phyloP scores from a whole-genome alignment of 331 rosid species.

The Phaseolus coccineus region DNA sequence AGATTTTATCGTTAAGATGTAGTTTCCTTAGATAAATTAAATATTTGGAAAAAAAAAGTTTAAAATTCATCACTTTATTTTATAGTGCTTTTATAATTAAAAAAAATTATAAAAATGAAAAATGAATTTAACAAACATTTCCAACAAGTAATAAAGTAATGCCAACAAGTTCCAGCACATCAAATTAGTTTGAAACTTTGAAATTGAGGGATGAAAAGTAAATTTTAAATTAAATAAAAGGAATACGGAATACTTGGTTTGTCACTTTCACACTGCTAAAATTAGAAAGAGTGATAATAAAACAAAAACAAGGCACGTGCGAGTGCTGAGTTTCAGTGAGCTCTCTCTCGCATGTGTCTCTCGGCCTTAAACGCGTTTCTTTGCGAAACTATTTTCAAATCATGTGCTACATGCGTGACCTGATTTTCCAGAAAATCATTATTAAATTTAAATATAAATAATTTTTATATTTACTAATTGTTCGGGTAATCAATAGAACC shows the following conservation, averaged over 20 bases:
- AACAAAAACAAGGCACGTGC: constrained; percentile 16
- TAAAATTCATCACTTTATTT: no score
- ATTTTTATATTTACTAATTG: no score
- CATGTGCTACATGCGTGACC: constrained; percentile 57
- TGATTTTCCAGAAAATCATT: constrained; percentile 13
- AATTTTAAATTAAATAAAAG: neutral
- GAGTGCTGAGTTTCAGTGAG: neutral
- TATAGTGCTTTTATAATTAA: no score
- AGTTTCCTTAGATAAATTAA: no score
- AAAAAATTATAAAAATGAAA: no score
- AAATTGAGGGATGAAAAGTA: neutral
- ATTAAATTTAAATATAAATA: no score
- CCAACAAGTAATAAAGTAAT: no score
- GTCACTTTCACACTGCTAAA: neutral
- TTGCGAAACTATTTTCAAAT: constrained; percentile 5
- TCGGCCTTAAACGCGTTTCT: constrained; percentile 45
- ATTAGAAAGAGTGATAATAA: neutral
- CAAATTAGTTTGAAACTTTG: neutral
- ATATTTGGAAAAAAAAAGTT: no score
- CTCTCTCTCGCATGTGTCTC: neutral
- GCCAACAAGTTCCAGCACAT: neutral
- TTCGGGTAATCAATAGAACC: no score
- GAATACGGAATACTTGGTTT: neutral
- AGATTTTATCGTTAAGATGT: no score
- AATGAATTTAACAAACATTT: no score